phyloP scores from a whole-genome alignment of 2,329 filamentous ascomycete genomes.

The Fusarium euwallaceae region DNA sequence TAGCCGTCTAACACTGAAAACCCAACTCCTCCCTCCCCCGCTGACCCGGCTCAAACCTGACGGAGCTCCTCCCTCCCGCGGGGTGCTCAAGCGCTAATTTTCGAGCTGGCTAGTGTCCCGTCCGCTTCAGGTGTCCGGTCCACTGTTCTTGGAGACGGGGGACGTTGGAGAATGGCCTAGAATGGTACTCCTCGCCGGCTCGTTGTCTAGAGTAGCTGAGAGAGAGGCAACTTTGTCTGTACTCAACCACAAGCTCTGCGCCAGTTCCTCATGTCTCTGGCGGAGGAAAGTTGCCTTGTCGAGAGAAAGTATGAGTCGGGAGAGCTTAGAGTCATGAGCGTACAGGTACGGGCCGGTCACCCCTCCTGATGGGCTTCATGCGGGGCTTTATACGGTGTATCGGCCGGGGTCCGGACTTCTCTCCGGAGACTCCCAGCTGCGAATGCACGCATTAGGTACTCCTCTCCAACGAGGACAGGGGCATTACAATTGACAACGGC shows the following conservation, averaged over 20 bases:
- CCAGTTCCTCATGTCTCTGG: not conserved
- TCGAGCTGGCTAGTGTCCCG: slow-evolving; percentile 6
- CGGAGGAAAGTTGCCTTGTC: not conserved
- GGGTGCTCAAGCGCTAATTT: slow-evolving; percentile 27
- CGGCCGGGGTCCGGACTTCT: slow-evolving; percentile 30
- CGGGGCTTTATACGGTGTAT: slow-evolving; percentile 14
- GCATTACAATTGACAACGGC: slow-evolving; percentile 6
- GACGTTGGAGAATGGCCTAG: slow-evolving; percentile 30
- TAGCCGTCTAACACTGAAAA: not conserved
- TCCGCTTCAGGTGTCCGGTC: slow-evolving; percentile 1
- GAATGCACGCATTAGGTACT: slow-evolving; percentile 3
- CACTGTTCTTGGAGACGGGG: slow-evolving; percentile 24
- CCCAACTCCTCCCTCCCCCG: slow-evolving; percentile 25
- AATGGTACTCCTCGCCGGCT: slow-evolving; percentile 22
- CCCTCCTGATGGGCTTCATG: slow-evolving; percentile 15
- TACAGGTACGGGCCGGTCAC: slow-evolving; percentile 9
- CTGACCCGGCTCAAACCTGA: slow-evolving; percentile 13
- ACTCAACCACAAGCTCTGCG: not conserved
- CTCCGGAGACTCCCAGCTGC: slow-evolving; percentile 4
- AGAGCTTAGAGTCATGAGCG: not conserved
- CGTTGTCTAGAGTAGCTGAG: not conserved
- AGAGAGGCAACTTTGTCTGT: not conserved
- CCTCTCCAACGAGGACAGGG: slow-evolving; percentile 7
- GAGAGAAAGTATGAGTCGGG: not conserved
- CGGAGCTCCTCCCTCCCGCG: slow-evolving; percentile 24